These are phyloP conservation scores for Myxozyma kluyveri DNA, from an alignment of 805 yeast genomes.

Conservation along the genomic window DNA sequence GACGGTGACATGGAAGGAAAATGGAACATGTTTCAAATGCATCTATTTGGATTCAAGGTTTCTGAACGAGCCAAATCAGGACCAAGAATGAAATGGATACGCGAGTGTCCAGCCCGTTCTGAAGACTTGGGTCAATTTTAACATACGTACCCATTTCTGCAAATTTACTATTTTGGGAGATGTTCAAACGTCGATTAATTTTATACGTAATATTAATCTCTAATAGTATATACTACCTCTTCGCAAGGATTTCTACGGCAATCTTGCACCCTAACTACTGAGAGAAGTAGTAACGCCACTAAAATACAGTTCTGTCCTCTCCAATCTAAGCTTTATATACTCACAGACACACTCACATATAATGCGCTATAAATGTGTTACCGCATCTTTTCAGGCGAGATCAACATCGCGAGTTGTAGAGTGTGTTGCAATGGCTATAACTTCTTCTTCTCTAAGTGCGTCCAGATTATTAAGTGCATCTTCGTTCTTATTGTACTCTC, in stretches of 20 bases:
- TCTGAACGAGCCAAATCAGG: slow-evolving; percentile 75
- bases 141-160: background rate
- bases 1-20: slow-evolving; percentile 4
- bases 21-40: slow-evolving; percentile 53
- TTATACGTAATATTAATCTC: no score
- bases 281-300: no score
- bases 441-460: slow-evolving; percentile 3
- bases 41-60: slow-evolving; percentile 82
- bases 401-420: slow-evolving; percentile 20
- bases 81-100: slow-evolving; percentile 94
- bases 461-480: slow-evolving; percentile 58
- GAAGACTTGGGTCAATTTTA: slow-evolving; percentile 9
- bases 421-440: slow-evolving; percentile 6
- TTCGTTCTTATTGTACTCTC: slow-evolving; percentile 53
- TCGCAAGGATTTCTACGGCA: no score
- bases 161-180: no score
- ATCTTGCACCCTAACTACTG: no score
- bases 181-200: no score
- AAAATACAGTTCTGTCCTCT: no score
- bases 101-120: slow-evolving; percentile 47
- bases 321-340: no score
- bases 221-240: no score
- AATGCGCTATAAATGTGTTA: no score
- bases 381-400: no score
- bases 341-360: no score